phyloP scores from a whole-genome alignment of 176 grass and related monocot species.

The Triticum aestivum region IWGSC_CS_RefSeq_v2.1 NC_057795.1:171622625-171623124 shows the following conservation, averaged over 20 bases:
- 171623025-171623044: background rate
- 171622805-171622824: background rate
- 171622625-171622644: background rate
- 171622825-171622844: background rate
- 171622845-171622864: background rate
- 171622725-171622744: background rate
- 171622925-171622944: background rate
- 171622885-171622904: background rate
- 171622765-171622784: conserved; percentile 2
- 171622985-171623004: background rate
- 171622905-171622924: background rate
- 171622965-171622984: background rate
- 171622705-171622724: conserved; percentile 10
- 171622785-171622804: background rate
- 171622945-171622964: background rate
- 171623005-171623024: background rate
- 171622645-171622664: background rate
- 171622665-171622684: background rate
- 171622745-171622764: background rate
- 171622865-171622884: background rate
- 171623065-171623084: conserved; percentile 26
- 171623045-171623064: background rate
- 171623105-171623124: conserved; percentile 77
- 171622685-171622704: background rate
- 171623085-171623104: conserved; percentile 65